These are phyloP conservation scores for Exophiala sp. DNA, from an alignment of 2,329 filamentous ascomycete genomes.

Conservation along the genomic window DNA sequence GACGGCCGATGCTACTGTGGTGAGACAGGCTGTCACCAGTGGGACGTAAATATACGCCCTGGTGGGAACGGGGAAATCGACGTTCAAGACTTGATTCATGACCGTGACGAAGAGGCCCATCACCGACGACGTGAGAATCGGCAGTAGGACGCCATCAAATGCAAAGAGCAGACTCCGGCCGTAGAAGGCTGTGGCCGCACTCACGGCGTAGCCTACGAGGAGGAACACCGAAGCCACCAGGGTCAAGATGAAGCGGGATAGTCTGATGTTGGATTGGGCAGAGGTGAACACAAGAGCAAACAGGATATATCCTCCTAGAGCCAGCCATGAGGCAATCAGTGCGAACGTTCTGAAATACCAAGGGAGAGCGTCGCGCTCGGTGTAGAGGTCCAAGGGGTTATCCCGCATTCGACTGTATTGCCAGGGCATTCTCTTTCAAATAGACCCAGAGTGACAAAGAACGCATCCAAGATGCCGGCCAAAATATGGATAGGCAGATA, in stretches of 20 bases:
- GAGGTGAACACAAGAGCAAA: constrained; percentile 26
- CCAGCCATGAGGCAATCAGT: constrained; percentile 25
- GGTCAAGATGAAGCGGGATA: constrained; percentile 14
- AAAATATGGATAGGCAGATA: background rate
- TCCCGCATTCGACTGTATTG: constrained; percentile 21
- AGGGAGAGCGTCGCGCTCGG: constrained; percentile 25
- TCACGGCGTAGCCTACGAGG: constrained; percentile 19
- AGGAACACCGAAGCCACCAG: constrained; percentile 19
- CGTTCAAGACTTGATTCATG: constrained; percentile 23
- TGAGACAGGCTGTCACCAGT: constrained; percentile 17
- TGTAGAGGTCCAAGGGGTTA: constrained; percentile 27
- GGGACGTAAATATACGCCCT: constrained; percentile 25
- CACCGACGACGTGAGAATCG: constrained; percentile 23
- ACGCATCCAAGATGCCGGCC: too few species aligned
- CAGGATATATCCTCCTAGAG: constrained; percentile 26
- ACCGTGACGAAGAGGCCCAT: constrained; percentile 27
- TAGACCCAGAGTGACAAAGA: too few species aligned
- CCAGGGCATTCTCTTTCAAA: constrained; percentile 17
- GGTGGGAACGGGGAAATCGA: constrained; percentile 13
- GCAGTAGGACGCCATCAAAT: constrained; percentile 25
- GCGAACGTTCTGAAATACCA: constrained; percentile 23
- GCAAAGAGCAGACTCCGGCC: constrained; percentile 24
- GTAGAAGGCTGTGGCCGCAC: constrained; percentile 19
- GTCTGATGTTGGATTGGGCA: constrained; percentile 16
- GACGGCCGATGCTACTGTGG: constrained; percentile 16